Base-by-base conservation (phyloP, 176 grass and related monocot genomes). In the Thalia dealbata region DNA sequence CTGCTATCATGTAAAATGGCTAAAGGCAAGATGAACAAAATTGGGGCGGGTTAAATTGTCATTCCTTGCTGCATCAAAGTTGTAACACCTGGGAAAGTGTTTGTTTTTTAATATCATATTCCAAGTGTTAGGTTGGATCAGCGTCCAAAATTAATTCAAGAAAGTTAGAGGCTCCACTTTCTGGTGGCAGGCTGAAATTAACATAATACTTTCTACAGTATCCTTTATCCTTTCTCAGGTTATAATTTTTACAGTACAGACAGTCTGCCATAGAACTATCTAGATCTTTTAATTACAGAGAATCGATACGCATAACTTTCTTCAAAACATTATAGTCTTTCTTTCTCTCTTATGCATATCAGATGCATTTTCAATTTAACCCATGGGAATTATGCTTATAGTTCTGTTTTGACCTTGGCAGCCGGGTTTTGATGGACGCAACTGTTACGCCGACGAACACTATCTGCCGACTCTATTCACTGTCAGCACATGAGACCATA, bases 361-460 rank as follows among this genome's bases (percentile, higher is more conserved):
- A 21, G 8, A 23, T 14, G 24, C 21, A 61, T 23, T 24, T 61
- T 24, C 24, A 23, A 23, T 1, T 21, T 61, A 6, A 24, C 16
- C 24, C 23, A 6, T 4, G 21, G 46, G 52, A 72, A 52, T 9
- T 50, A 6, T 50, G n/a, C 26, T 72, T 28, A 52, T 46, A 21
- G 72, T 21, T 80, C 16, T 75, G 10, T 58, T 66, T 79, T 52
- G 77, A 24, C 56, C 76, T 85, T 66, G 80, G 42, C 84, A 96
- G 95, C 95, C 95, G 83, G 90, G 79, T 51, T 61, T 70, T 56
- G 87, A 91, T 64, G 79, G 85, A 61, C 89, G 90, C 25, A 93
- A 99, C 70, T 99, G 90, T 52, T 92, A 92, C 81, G 90, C 95
- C 76, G 95, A 99, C 38, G 95, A 93, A 80, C 90, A 97, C 90